Conservation (phyloP, 768 basidiomycete genomes). For the Tylopilus plumbeoviolaceoides region DNA sequence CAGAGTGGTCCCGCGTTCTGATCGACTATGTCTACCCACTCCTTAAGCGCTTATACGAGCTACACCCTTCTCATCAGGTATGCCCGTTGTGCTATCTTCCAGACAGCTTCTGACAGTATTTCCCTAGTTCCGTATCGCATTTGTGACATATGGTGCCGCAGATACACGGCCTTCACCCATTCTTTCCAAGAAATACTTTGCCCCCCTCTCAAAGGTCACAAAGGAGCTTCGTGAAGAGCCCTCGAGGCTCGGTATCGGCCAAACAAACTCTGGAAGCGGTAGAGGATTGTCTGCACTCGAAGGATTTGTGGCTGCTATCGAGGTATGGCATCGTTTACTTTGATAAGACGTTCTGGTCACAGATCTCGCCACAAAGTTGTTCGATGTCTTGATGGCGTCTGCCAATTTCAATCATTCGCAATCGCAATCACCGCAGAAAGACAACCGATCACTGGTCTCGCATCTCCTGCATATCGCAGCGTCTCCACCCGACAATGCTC, state of each 20-base stretch:
- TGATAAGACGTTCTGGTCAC: background rate
- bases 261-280: slow-evolving; percentile 43
- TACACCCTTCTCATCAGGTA: slow-evolving; percentile 38
- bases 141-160: slow-evolving; percentile 62
- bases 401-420: slow-evolving; percentile 12
- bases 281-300: slow-evolving; percentile 67
- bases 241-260: slow-evolving; percentile 52
- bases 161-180: slow-evolving; percentile 53
- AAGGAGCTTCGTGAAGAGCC: slow-evolving; percentile 47
- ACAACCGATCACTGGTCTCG: slow-evolving; percentile 25
- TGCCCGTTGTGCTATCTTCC: background rate
- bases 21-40: slow-evolving; percentile 47
- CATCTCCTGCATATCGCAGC: slow-evolving; percentile 64
- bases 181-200: slow-evolving; percentile 55
- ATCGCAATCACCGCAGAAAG: slow-evolving; percentile 26
- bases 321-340: slow-evolving; percentile 41
- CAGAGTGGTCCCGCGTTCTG: slow-evolving; percentile 49
- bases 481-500: slow-evolving; percentile 49
- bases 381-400: slow-evolving; percentile 32
- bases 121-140: slow-evolving; percentile 42
- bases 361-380: slow-evolving; percentile 37
- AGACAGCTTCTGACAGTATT: background rate
- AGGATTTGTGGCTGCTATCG: slow-evolving; percentile 64
- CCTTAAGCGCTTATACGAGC: slow-evolving; percentile 48
- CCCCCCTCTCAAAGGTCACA: slow-evolving; percentile 36